Conservation (phyloP, 768 basidiomycete species). For the Polyporus arcularius region DNA sequence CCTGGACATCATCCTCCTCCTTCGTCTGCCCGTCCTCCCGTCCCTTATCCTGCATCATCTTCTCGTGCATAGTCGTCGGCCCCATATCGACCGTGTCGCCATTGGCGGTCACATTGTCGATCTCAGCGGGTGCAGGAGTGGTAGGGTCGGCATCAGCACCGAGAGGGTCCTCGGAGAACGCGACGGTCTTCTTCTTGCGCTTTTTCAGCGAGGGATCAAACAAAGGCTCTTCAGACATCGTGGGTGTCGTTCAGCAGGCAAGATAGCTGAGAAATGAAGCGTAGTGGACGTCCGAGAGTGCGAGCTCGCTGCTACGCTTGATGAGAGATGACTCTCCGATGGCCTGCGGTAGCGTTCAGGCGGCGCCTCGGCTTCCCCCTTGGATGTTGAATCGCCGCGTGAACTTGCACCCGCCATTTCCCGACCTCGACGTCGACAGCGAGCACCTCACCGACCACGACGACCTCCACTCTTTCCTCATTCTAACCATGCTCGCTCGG, state of each 20-base stretch:
- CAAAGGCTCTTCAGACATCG: slow-evolving; percentile 71
- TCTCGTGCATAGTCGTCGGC: slow-evolving; percentile 73
- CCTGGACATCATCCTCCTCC: slow-evolving; percentile 75
- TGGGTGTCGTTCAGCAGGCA: slow-evolving; percentile 6
- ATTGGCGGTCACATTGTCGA: slow-evolving; percentile 68
- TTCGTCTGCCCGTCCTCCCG: slow-evolving; percentile 42
- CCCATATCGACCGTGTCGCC: slow-evolving; percentile 79
- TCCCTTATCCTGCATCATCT: slow-evolving; percentile 56
- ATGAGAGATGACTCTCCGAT: slow-evolving; percentile 19
- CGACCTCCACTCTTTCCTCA: slow-evolving; percentile 22
- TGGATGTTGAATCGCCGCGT: slow-evolving; percentile 16
- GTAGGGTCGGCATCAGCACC: slow-evolving; percentile 82
- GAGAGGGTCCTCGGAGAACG: slow-evolving; percentile 82
- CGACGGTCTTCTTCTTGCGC: slow-evolving; percentile 85
- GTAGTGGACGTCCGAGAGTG: slow-evolving; percentile 31
- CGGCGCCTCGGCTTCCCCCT: slow-evolving; percentile 6
- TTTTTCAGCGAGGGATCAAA: slow-evolving; percentile 82
- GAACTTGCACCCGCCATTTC: slow-evolving; percentile 25
- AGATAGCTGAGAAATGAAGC: not conserved
- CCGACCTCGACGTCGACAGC: slow-evolving; percentile 22
- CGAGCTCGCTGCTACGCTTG: slow-evolving; percentile 5
- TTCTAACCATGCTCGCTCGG: slow-evolving; percentile 49
- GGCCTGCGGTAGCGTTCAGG: not conserved
- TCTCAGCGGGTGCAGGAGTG: slow-evolving; percentile 69
- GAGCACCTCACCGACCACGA: slow-evolving; percentile 21